A percentile compares a stretch with the other conserved stretches of the same genome.
Evolutionary conservation across 2,329 filamentous ascomycete genomes (phyloP).

Genomic region (Teratosphaeriaceae sp.): DNA sequence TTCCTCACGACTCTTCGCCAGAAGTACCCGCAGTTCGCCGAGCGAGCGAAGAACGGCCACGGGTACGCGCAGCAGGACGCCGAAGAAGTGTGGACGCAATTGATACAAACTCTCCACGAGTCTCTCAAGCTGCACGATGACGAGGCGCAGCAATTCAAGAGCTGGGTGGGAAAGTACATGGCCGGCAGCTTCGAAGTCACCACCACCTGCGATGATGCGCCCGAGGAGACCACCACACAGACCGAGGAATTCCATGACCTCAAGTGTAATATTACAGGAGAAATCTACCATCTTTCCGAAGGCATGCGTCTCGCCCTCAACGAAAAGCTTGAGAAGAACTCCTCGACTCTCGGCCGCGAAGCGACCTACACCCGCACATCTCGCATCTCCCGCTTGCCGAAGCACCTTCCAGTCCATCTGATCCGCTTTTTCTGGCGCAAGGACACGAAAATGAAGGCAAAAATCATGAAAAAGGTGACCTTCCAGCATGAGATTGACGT

Average conservation of each 20-base stretch:
- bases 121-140: slow-evolving; percentile 62
- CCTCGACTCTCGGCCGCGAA: slow-evolving; percentile 67
- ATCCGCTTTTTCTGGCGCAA: slow-evolving; percentile 98
- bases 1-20: slow-evolving; percentile 76
- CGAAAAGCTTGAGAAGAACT: slow-evolving; percentile 88
- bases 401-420: slow-evolving; percentile 95
- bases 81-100: slow-evolving; percentile 97
- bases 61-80: slow-evolving; percentile 98
- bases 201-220: slow-evolving; percentile 79
- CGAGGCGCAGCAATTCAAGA: slow-evolving; percentile 55
- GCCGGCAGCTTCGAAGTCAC: slow-evolving; percentile 71
- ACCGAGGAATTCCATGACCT: slow-evolving; percentile 83
- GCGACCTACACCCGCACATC: slow-evolving; percentile 84
- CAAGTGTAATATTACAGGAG: slow-evolving; percentile 86
- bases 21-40: slow-evolving; percentile 86
- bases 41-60: slow-evolving; percentile 72
- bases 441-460: slow-evolving; percentile 94
- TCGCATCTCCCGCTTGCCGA: slow-evolving; percentile 82
- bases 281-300: slow-evolving; percentile 85
- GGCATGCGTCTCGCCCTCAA: slow-evolving; percentile 75
- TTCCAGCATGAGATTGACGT: slow-evolving; percentile 91
- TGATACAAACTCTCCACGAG: slow-evolving; percentile 73
- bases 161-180: slow-evolving; percentile 76
- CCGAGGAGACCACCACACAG: slow-evolving; percentile 58
- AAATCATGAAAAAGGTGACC: slow-evolving; percentile 98